Evolutionary conservation across 78 protist species (phyloP), one percentile per base, ranked within the genome.

Genomic region (Salpingoeca rosetta): DNA sequence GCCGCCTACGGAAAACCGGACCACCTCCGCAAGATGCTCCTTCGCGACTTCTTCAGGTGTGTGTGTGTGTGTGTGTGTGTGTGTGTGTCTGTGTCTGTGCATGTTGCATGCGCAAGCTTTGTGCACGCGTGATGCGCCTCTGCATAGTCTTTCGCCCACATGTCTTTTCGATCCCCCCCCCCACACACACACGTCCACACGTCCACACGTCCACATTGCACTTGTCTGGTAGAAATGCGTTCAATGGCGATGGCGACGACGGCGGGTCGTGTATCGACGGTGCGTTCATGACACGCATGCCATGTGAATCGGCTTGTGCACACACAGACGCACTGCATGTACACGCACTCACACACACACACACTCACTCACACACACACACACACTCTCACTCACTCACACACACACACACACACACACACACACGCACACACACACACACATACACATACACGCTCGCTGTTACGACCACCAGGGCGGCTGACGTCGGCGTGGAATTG

Each of bases 401-500:
- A 51, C 65, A 51, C 65, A 51, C 65, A 51, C 65, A 51, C 65
- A 51, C 65, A 51, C 65, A 51, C 65, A 51, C 65, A 51, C 65
- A 51, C 65, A 51, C 65, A 51, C 65, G 17, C 65, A 51, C 65
- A 51, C 65, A 51, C 65, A 51, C 65, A 17, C 65, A 51, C 31
- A 51, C 65, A 51, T 17, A 51, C 65, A 7, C 7, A 7, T 51
- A 22, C 65, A 51, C 65, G n/a, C n/a, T n/a, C n/a, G n/a, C n/a
- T 97, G 80, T 97, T 94, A 95, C 88, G 93, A 2, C 90, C 51
- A 36, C 98, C 92, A 51, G 98, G 98, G 41, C 91, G 98, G 27
- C 91, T 96, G 45, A 96, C 98, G 12, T 88, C 93, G 24, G 93
- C 96, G 27, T 96, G 98, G 98, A 95, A 96, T 65, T 96, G 98